Conservation (phyloP, 2,329 filamentous ascomycete species). For the Aspergillus brasiliensis region DNA sequence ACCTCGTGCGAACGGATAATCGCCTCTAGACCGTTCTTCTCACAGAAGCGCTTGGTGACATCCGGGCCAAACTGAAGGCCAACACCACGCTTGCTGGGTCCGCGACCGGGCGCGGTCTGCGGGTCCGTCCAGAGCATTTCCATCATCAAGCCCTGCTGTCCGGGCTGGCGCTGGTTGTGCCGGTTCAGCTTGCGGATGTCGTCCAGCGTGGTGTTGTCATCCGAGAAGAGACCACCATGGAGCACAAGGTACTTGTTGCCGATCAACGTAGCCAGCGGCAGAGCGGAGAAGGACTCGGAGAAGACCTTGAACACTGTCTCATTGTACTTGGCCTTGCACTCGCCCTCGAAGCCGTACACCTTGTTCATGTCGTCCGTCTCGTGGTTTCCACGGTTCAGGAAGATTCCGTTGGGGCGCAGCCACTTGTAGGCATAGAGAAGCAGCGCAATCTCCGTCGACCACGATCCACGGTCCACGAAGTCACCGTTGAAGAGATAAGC, state of each 20-base stretch:
- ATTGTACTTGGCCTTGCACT: conserved; percentile 98
- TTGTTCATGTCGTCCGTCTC: conserved; percentile 99
- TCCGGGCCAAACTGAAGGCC: conserved; percentile 97
- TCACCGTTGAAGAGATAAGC: conserved; percentile 98
- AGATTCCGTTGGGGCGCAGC: conserved; percentile 83
- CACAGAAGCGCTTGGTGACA: conserved; percentile 93
- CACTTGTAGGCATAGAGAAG: conserved; percentile 96
- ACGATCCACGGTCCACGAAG: conserved; percentile 95
- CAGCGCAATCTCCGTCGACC: conserved; percentile 96
- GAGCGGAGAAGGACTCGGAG: conserved; percentile 94
- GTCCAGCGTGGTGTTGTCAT: conserved; percentile 87
- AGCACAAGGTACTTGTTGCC: conserved; percentile 89
- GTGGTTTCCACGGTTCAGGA: conserved; percentile 96
- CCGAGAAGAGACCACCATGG: conserved; percentile 90
- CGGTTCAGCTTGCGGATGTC: conserved; percentile 92
- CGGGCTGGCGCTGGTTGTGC: conserved; percentile 88
- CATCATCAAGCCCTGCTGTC: conserved; percentile 97
- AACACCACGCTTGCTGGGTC: conserved; percentile 94
- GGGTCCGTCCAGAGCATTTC: conserved; percentile 99
- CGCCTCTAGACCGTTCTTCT: conserved; percentile 90
- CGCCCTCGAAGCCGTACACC: conserved; percentile 96
- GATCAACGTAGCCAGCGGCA: conserved; percentile 88
- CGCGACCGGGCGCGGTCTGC: conserved; percentile 79
- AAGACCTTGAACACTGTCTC: conserved; percentile 96
- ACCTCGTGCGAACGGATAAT: conserved; percentile 98